These are phyloP conservation scores for Aureobasidium zeae DNA, from an alignment of 2,329 filamentous ascomycete species.

Conservation along the genomic window DNA sequence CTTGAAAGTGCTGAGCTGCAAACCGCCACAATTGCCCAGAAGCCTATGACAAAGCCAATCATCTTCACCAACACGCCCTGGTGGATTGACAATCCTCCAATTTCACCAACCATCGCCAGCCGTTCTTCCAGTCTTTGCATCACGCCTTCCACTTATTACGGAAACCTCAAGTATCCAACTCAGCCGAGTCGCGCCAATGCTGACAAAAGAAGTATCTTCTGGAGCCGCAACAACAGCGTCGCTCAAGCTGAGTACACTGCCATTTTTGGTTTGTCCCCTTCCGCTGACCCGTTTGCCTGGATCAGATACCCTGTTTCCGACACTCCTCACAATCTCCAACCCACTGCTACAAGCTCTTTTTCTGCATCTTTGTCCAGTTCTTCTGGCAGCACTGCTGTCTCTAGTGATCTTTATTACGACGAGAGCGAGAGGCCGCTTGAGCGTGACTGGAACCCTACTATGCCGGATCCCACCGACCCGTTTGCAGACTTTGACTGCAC, in stretches of 20 bases:
- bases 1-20: too few species aligned
- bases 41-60: neutral
- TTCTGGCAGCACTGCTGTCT: neutral
- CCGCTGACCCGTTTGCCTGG: constrained; percentile 2
- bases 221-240: neutral
- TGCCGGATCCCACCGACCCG: neutral
- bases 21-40: neutral
- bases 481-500: constrained; percentile 3
- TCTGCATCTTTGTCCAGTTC: neutral
- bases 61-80: neutral
- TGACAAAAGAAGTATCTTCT: neutral
- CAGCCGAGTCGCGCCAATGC: too few species aligned
- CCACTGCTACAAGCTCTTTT: too few species aligned
- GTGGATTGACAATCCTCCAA: neutral
- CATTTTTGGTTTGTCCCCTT: neutral
- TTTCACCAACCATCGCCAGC: neutral
- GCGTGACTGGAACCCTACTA: neutral
- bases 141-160: too few species aligned
- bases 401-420: too few species aligned
- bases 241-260: neutral
- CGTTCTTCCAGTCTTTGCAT: neutral
- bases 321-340: too few species aligned
- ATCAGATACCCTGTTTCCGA: neutral
- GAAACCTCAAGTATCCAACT: neutral
- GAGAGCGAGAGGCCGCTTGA: neutral